A percentile compares a stretch with the other conserved stretches of the same genome.
Conservation (phyloP, 768 basidiomycete species). For the Boletus eberwhitei region DNA sequence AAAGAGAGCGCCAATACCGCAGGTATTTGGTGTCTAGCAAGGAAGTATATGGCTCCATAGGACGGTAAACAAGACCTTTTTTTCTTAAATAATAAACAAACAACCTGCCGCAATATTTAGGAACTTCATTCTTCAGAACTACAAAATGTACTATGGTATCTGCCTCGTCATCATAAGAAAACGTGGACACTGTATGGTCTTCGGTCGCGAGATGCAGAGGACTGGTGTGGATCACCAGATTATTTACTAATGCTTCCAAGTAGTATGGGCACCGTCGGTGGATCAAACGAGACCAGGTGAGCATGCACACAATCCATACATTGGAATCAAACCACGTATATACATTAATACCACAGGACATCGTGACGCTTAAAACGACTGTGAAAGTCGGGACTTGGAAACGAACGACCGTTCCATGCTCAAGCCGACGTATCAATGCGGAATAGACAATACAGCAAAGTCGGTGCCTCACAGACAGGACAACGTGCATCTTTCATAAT, state of each 20-base stretch:
- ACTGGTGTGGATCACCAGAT: neutral
- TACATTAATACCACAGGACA: neutral
- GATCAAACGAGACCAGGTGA: neutral
- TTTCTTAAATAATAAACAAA: too few relatives aligned
- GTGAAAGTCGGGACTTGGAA: neutral
- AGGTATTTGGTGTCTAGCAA: too few relatives aligned
- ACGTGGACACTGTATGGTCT: neutral
- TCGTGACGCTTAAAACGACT: neutral
- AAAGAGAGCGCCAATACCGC: too few relatives aligned
- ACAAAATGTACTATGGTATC: too few relatives aligned
- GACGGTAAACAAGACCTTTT: too few relatives aligned
- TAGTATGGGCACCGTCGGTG: neutral
- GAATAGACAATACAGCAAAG: conserved; percentile 55
- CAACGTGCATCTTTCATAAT: conserved; percentile 47
- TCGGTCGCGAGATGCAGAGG: neutral
- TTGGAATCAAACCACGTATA: conserved; percentile 2
- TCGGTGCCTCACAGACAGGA: conserved; percentile 51
- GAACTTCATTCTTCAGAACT: too few relatives aligned
- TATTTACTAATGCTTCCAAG: neutral
- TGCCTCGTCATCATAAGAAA: neutral
- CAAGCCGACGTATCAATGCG: conserved; percentile 40
- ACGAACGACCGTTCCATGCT: neutral
- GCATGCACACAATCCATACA: neutral
- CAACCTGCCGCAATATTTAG: too few relatives aligned
- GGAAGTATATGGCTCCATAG: too few relatives aligned